These are phyloP conservation scores for Cryptococcus neoformans DNA, from an alignment of 1,284 basidiomycete genomes.

Conservation along the genomic window DNA sequence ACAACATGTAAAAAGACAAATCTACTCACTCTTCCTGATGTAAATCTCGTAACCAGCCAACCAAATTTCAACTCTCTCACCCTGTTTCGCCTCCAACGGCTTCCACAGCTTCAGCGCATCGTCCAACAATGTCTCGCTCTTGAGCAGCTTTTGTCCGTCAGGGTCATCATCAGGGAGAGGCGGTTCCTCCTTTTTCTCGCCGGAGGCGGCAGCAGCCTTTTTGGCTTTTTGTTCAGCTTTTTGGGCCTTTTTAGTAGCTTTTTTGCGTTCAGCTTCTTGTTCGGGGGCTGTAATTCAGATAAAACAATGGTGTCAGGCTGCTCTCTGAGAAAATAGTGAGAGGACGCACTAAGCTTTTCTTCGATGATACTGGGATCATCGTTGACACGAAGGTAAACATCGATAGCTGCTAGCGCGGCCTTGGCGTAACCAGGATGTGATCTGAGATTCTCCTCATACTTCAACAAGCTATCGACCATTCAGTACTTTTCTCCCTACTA, in stretches of 20 bases:
- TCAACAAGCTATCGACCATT: constrained; percentile 59
- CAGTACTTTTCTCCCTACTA: not conserved
- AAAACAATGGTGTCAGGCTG: not conserved
- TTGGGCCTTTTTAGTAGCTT: constrained; percentile 78
- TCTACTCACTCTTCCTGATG: constrained; percentile 63
- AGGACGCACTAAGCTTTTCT: constrained; percentile 33
- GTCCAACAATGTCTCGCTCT: constrained; percentile 66
- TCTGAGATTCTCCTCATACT: constrained; percentile 77
- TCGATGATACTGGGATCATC: constrained; percentile 66
- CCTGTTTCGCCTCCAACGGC: constrained; percentile 61
- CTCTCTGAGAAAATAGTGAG: not conserved
- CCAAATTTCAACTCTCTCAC: constrained; percentile 67
- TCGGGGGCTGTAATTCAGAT: constrained; percentile 26
- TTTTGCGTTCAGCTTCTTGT: constrained; percentile 56
- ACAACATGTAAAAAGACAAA: not conserved
- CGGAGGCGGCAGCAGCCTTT: constrained; percentile 55
- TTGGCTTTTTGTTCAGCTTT: constrained; percentile 87
- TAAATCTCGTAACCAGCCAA: constrained; percentile 75
- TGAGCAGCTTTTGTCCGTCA: constrained; percentile 68
- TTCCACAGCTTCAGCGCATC: constrained; percentile 69
- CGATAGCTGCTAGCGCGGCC: constrained; percentile 66
- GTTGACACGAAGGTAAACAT: constrained; percentile 72
- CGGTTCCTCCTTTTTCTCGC: constrained; percentile 68
- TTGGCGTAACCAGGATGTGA: constrained; percentile 72
- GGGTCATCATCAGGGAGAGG: constrained; percentile 72